Conservation (phyloP, 2,329 filamentous ascomycete genomes). For the Exophiala alcalophila region DNA sequence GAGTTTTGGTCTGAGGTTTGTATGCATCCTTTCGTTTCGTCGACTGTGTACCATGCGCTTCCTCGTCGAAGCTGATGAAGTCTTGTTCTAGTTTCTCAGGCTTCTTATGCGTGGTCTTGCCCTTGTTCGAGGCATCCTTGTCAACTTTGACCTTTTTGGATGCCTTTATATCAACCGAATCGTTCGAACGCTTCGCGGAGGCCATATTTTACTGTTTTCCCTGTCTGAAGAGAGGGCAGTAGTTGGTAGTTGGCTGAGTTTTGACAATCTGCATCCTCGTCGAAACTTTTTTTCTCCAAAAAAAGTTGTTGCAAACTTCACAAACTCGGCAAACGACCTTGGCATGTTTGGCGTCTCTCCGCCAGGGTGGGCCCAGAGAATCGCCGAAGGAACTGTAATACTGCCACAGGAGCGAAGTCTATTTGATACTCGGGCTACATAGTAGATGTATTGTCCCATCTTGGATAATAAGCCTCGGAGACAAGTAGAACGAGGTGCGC, state of each 20-base stretch:
- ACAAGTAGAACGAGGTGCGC: too few relatives aligned
- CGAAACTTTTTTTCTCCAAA: conserved; percentile 1
- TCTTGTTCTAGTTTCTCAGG: too few relatives aligned
- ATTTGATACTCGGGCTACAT: too few relatives aligned
- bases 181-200: conserved; percentile 18
- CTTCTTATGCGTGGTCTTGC: too few relatives aligned
- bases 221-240: not conserved
- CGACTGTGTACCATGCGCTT: not conserved
- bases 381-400: too few relatives aligned
- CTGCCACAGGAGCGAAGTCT: too few relatives aligned
- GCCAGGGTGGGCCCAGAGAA: too few relatives aligned
- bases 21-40: conserved; percentile 7
- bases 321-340: conserved; percentile 4
- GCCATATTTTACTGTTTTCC: conserved; percentile 18
- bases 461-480: too few relatives aligned
- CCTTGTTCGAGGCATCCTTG: too few relatives aligned
- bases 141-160: conserved; percentile 18
- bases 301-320: conserved; percentile 5
- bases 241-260: not conserved
- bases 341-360: conserved; percentile 3
- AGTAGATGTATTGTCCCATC: too few relatives aligned
- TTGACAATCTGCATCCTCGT: not conserved
- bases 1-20: not conserved
- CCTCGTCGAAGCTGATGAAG: conserved; percentile 8
- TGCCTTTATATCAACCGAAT: conserved; percentile 12